A percentile compares a stretch with the other conserved stretches of the same genome.
These are phyloP conservation scores for Chondrostereum purpureum DNA, from an alignment of 1,284 basidiomycete genomes.

Conservation along the genomic window DNA sequence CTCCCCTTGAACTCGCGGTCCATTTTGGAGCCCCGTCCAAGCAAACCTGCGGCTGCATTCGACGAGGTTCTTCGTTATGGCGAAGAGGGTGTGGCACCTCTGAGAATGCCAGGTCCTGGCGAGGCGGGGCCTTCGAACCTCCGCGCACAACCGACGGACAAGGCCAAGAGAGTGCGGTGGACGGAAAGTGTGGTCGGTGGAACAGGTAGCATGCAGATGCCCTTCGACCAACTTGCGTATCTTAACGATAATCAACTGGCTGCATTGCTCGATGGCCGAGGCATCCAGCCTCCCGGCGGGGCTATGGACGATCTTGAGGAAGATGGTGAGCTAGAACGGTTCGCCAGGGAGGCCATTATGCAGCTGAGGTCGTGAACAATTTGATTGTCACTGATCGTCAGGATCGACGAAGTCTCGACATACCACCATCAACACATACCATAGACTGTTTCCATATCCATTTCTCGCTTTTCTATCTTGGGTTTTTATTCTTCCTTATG, in stretches of 20 bases:
- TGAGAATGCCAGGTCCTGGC: background rate
- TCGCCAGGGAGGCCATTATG: constrained; percentile 1
- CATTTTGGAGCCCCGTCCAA: background rate
- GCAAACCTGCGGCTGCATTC: background rate
- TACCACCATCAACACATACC: no score
- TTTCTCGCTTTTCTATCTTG: no score
- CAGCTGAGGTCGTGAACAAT: background rate
- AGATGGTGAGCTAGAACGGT: background rate
- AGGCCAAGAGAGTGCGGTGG: constrained; percentile 27
- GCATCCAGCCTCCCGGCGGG: no score
- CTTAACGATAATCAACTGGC: background rate
- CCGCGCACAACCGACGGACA: no score
- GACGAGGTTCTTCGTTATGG: background rate
- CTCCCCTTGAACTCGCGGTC: background rate
- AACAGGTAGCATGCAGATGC: background rate
- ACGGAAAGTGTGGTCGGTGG: constrained; percentile 19
- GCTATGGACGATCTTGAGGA: background rate
- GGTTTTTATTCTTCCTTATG: no score
- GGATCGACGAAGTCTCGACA: no score
- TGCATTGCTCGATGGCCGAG: background rate
- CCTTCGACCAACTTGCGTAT: no score
- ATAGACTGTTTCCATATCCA: no score
- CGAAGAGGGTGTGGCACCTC: background rate
- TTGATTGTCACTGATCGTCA: no score
- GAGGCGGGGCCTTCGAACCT: no score